Conservation (phyloP, 1,284 basidiomycete genomes). For the Neonothopanus nambi region DNA sequence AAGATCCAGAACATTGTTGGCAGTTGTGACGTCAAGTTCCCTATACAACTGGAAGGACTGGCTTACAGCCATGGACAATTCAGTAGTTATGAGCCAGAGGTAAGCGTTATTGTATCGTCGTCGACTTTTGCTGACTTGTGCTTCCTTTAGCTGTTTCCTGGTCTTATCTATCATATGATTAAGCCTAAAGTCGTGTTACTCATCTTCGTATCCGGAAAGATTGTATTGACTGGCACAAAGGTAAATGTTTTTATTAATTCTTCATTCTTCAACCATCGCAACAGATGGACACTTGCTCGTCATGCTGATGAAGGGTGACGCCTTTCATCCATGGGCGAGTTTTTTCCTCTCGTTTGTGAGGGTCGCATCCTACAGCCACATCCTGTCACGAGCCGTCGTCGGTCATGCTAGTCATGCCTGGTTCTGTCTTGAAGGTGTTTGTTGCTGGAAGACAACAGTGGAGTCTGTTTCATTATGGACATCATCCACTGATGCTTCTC, state of each 20-base stretch:
- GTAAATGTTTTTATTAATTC: slow-evolving; percentile 46
- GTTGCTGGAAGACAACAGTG: not conserved
- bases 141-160: slow-evolving; percentile 90
- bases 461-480: slow-evolving; percentile 7
- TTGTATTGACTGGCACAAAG: slow-evolving; percentile 98
- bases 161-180: slow-evolving; percentile 99
- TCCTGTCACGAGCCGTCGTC: not conserved
- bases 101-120: slow-evolving; percentile 37
- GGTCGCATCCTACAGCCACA: too few relatives aligned
- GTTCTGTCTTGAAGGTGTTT: not conserved
- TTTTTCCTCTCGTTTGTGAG: too few relatives aligned
- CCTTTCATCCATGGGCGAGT: too few relatives aligned
- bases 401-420: not conserved
- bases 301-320: not conserved
- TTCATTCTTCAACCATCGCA: slow-evolving; percentile 16
- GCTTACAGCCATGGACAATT: slow-evolving; percentile 99
- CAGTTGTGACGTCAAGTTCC: slow-evolving; percentile 98
- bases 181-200: slow-evolving; percentile 99
- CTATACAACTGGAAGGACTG: slow-evolving; percentile 96
- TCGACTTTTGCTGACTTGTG: slow-evolving; percentile 9
- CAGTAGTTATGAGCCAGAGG: slow-evolving; percentile 97
- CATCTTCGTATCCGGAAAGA: slow-evolving; percentile 99
- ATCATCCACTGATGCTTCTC: slow-evolving; percentile 45
- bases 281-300: not conserved
- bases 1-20: slow-evolving; percentile 99